These are phyloP conservation scores for Jackrogersella multiformis DNA, from an alignment of 495 filamentous ascomycete genomes.

Conservation along the genomic window DNA sequence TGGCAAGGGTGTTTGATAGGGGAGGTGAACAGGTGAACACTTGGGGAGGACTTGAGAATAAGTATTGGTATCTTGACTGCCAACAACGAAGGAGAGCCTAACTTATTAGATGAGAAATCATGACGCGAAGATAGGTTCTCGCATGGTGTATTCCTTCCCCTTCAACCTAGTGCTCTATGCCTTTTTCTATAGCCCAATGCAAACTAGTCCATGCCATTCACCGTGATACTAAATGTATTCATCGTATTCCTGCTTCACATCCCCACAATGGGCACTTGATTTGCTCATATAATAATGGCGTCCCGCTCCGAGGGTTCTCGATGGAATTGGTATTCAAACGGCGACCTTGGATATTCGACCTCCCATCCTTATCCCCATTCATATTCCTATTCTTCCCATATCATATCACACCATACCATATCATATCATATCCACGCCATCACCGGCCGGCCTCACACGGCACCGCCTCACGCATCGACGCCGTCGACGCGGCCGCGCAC, in stretches of 20 bases:
- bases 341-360: neutral
- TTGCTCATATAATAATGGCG: neutral
- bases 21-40: neutral
- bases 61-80: constrained; percentile 17
- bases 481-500: constrained; percentile 54
- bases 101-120: constrained; percentile 24
- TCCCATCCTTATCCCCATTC: neutral
- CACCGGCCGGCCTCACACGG: neutral
- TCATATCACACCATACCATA: neutral
- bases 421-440: neutral
- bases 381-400: neutral
- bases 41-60: constrained; percentile 2
- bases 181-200: neutral
- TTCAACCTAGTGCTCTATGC: neutral
- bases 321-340: neutral
- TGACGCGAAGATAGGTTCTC: constrained; percentile 16
- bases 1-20: neutral
- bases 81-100: constrained; percentile 19
- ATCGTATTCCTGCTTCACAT: neutral
- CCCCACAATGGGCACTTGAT: constrained; percentile 1
- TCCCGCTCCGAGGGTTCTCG: neutral
- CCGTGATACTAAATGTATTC: neutral
- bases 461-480: constrained; percentile 45
- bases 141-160: neutral
- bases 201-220: neutral